Evolutionary conservation across 192 early-diverging fungal species (phyloP).

Genomic region (Thamnidium elegans): DNA sequence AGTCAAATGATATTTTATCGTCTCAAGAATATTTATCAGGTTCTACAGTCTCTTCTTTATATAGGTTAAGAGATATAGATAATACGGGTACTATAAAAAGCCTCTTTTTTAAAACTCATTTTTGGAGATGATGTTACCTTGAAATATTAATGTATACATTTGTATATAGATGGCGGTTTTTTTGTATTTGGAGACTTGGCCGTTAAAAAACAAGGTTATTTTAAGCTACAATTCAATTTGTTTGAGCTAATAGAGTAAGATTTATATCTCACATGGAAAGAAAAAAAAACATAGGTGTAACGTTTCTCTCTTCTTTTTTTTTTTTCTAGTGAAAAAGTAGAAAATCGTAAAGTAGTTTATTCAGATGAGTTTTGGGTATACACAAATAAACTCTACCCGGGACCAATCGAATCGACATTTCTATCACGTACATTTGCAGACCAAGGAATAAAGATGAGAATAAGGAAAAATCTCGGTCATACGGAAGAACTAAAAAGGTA

Average conservation of each 20-base stretch:
- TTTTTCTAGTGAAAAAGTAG: conserved; percentile 67
- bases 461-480: conserved; percentile 68
- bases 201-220: conserved; percentile 85
- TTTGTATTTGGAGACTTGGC: conserved; percentile 96
- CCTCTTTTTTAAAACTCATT: neutral
- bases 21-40: conserved; percentile 28
- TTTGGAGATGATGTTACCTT: too few relatives aligned
- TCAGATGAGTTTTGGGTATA: conserved; percentile 82
- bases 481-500: neutral
- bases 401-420: conserved; percentile 87
- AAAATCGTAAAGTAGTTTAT: conserved; percentile 34
- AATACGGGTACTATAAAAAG: conserved; percentile 42
- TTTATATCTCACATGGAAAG: too few relatives aligned
- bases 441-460: conserved; percentile 90
- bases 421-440: conserved; percentile 88
- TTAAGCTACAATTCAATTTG: conserved; percentile 76
- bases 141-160: neutral
- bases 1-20: conserved; percentile 11
- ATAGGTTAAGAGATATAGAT: conserved; percentile 81
- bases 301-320: conserved; percentile 37
- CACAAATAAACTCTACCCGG: conserved; percentile 87
- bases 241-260: conserved; percentile 82
- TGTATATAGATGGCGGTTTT: conserved; percentile 72
- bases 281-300: conserved; percentile 14
- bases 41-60: conserved; percentile 76